Base-by-base conservation (phyloP, 2,329 filamentous ascomycete genomes). In the Zalaria obscura region DNA sequence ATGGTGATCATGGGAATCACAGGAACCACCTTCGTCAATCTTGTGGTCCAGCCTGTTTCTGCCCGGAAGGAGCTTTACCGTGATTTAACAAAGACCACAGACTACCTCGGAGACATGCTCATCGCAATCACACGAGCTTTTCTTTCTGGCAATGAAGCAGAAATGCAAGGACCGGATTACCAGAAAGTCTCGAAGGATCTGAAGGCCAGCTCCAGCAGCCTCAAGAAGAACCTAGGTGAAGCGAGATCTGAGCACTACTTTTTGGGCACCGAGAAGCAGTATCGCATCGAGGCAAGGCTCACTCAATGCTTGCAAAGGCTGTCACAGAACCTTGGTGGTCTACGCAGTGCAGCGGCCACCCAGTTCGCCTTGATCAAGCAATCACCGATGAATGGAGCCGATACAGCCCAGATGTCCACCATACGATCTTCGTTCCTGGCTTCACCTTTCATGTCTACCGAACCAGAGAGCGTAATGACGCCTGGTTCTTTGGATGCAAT, bases 171-270 rank as follows among this genome's bases (percentile, higher is more conserved):
- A 2, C 63, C 73, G 2, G 70, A 75, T 89, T 87, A 55, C 60
- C 71, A 35, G 68, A 72, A 40, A 74, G 79, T 31, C 10, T 48
- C 47, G 3, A 52, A 54, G 38, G 58, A 60, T 73, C 89, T 87
- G 61, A 77, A 75, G 48, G 68, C 74, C 3, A 76, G 77, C 2
- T 80, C 87, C 53, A 68, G 72, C 9, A 70, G 76, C 31, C 78
- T 95, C 57, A 76, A 81, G 40, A 84, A 81, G 56, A 80, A 84
- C 45, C 67, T 94, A 8, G 75, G 77, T 47, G 89, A 96, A 59
- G 83, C 88, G 9, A 93, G 89, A 56, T 80, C 85, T 44, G 89
- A 96, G 59, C 84, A 94, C 55, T 94, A 84, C 54, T 66, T 88
- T 2, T 60, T 86, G 4, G 89, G 89, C 2, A 79, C 76, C 3